Evolutionary conservation across 2,329 filamentous ascomycete genomes (phyloP).

Genomic region (Trichoderma asperellum): DNA sequence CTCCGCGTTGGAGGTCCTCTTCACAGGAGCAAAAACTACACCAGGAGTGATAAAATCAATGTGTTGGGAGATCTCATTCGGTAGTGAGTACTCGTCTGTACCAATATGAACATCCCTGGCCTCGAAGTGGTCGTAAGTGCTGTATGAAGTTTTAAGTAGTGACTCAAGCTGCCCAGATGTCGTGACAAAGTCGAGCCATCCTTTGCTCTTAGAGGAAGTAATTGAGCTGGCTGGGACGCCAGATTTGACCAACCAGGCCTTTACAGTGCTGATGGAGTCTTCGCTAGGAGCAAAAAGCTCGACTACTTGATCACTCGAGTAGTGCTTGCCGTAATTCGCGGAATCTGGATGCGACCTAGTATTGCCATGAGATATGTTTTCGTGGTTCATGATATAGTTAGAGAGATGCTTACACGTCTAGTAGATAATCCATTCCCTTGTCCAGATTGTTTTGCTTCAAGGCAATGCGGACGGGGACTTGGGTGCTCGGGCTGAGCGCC

Average conservation of each 20-base stretch:
- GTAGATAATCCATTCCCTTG: constrained; percentile 48
- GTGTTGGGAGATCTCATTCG: constrained; percentile 42
- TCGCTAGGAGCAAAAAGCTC: constrained; percentile 48
- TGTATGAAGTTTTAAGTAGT: constrained; percentile 57
- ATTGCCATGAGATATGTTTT: background rate
- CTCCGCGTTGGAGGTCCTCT: background rate
- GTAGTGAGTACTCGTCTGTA: constrained; percentile 48
- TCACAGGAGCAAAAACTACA: constrained; percentile 33
- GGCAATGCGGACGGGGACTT: constrained; percentile 49
- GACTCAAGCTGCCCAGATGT: constrained; percentile 57
- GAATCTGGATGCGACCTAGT: constrained; percentile 47
- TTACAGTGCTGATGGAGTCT: constrained; percentile 54
- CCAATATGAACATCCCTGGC: constrained; percentile 44
- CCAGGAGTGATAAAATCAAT: constrained; percentile 50
- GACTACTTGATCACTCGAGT: constrained; percentile 48
- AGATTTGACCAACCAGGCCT: constrained; percentile 56
- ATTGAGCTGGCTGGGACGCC: constrained; percentile 56
- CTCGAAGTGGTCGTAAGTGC: constrained; percentile 51
- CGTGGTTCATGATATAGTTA: background rate
- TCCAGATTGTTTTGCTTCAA: constrained; percentile 53
- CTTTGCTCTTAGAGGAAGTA: constrained; percentile 53
- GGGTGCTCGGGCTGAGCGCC: constrained; percentile 30
- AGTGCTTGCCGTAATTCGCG: constrained; percentile 52
- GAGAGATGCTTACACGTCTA: constrained; percentile 41
- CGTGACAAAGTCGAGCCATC: constrained; percentile 60